Conservation (phyloP, 1,139 yeast species). For the Candida labiduridarum region DNA sequence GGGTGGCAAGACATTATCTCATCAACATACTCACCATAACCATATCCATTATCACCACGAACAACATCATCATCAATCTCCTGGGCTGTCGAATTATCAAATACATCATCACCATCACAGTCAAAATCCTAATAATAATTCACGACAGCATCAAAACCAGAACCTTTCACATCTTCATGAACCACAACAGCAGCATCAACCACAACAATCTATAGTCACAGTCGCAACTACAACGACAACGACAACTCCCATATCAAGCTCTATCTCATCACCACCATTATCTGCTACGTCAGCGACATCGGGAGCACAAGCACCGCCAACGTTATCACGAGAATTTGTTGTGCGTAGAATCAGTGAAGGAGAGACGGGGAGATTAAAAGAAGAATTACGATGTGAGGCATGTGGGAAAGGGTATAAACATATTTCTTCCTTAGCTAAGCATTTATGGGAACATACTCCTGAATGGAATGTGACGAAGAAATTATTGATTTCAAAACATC, state of each 20-base stretch:
- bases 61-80: constrained; percentile 6
- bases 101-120: constrained; percentile 10
- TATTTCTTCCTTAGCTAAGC: constrained; percentile 74
- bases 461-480: constrained; percentile 89
- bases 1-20: constrained; percentile 10
- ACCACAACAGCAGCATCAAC: neutral
- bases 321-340: constrained; percentile 71
- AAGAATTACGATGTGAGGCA: constrained; percentile 83
- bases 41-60: constrained; percentile 7
- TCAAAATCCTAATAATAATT: neutral
- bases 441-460: constrained; percentile 83
- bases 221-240: neutral
- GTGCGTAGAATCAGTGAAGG: constrained; percentile 85
- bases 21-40: constrained; percentile 20
- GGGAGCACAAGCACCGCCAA: constrained; percentile 32
- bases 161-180: constrained; percentile 12
- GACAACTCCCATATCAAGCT: constrained; percentile 6
- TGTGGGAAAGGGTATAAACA: constrained; percentile 92
- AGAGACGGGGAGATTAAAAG: constrained; percentile 80
- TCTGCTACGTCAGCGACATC: constrained; percentile 27
- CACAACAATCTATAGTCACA: constrained; percentile 3
- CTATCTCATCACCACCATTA: constrained; percentile 14
- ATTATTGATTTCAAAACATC: constrained; percentile 81
- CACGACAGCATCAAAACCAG: constrained; percentile 9
- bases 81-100: constrained; percentile 9